Percentiles rank a stretch among this genome's conserved stretches.
phyloP scores from a whole-genome alignment of 805 yeast species.

The Priceomyces haplophilus region DNA sequence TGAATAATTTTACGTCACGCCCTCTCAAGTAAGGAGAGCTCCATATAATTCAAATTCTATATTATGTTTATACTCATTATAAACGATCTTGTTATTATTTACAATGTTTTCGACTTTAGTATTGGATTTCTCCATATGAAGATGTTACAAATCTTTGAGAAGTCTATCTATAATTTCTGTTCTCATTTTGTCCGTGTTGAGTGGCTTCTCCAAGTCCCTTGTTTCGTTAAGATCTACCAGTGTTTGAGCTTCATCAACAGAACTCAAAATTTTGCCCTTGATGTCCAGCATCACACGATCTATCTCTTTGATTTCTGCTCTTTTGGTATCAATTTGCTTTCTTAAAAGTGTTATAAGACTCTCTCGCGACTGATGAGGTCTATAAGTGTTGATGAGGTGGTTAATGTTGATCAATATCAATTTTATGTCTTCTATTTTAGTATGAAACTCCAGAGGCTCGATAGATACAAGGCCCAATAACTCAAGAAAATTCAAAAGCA shows the following conservation, averaged over 20 bases:
- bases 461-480: constrained; percentile 73
- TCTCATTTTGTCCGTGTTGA: constrained; percentile 1
- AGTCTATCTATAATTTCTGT: constrained; percentile 7
- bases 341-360: constrained; percentile 71
- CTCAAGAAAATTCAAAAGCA: constrained; percentile 77
- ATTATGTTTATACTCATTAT: constrained; percentile 2
- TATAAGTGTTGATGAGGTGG: constrained; percentile 84
- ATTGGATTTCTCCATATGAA: background rate
- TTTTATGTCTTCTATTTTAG: constrained; percentile 75
- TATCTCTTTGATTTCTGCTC: constrained; percentile 48
- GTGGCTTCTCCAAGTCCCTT: background rate
- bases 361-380: constrained; percentile 95
- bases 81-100: constrained; percentile 4
- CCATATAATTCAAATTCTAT: background rate
- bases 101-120: background rate
- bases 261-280: constrained; percentile 30
- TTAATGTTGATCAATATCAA: constrained; percentile 83
- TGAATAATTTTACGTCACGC: constrained; percentile 9
- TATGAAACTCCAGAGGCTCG: constrained; percentile 59
- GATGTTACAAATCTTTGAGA: constrained; percentile 2
- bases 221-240: background rate
- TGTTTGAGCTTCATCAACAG: constrained; percentile 11
- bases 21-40: background rate
- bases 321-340: constrained; percentile 65
- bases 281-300: constrained; percentile 39